A percentile compares a stretch with the other conserved stretches of the same genome.
Conservation (phyloP, 2,329 filamentous ascomycete species). For the Capronia coronata region DNA sequence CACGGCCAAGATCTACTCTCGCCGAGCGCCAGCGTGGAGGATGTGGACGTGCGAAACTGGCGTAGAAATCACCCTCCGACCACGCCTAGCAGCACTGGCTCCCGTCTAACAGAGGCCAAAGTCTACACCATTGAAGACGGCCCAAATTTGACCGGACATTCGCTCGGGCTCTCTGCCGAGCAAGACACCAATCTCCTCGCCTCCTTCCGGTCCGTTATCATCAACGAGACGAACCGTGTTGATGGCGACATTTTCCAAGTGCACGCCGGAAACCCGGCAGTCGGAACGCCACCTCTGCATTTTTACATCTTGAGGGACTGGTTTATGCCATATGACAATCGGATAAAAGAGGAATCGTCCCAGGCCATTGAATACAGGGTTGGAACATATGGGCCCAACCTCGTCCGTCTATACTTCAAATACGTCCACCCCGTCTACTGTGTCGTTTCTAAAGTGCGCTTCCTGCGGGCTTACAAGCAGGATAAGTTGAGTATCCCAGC, state of each 20-base stretch:
- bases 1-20: conserved; percentile 3
- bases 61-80: conserved; percentile 4
- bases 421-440: conserved; percentile 44
- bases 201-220: conserved; percentile 44
- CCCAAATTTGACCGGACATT: conserved; percentile 40
- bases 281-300: conserved; percentile 41
- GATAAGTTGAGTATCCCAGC: conserved; percentile 40
- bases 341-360: conserved; percentile 37
- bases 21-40: neutral
- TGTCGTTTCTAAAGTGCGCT: conserved; percentile 42
- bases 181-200: conserved; percentile 45
- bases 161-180: conserved; percentile 42
- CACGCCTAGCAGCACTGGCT: conserved; percentile 8
- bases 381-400: conserved; percentile 36
- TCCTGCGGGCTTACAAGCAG: conserved; percentile 37
- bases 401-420: conserved; percentile 44
- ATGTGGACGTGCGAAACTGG: neutral
- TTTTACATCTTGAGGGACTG: conserved; percentile 43
- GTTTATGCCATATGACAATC: conserved; percentile 42
- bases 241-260: conserved; percentile 44
- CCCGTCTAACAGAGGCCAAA: conserved; percentile 9
- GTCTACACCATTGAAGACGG: conserved; percentile 41
- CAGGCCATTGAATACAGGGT: conserved; percentile 42
- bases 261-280: conserved; percentile 33
- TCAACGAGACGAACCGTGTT: conserved; percentile 41